Base-by-base conservation (phyloP, 2,329 filamentous ascomycete genomes). In the Pyrenophora tritici-repentis region DNA sequence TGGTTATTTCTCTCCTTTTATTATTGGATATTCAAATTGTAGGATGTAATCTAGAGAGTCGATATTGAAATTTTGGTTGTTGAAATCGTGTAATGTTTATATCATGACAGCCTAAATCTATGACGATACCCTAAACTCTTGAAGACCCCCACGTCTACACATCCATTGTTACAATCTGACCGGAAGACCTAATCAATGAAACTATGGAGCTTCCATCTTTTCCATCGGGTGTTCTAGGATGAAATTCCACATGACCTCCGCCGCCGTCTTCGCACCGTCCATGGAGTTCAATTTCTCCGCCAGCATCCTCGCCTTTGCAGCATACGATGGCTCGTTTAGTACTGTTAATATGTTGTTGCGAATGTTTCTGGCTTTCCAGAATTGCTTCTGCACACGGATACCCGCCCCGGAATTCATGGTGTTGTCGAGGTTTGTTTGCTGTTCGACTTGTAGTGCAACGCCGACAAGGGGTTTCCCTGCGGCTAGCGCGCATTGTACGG, bases 391-490 rank as follows among this genome's bases (percentile, higher is more conserved):
- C 9, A 70, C 39, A 3, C 67, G 62, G 10, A 70, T 59, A 18
- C 64, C 67, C 12, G 66, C 67, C 13, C 65, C 66, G 12, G 59
- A 60, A 47, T 70, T 62, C 67, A 70, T 70, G 1, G 65, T 66
- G 29, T 70, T 70, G 44, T 70, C 67, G n/a, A 70, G 37, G 33
- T 70, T 70, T 4, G 67, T 70, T 39, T 70, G 67, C 42, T 70
- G 67, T 46, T 70, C 67, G 24, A 70, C 63, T 43, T 70, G 67
- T 35, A 69, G 48, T 18, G 66, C 67, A 24, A 70, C 67, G 3
- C 67, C 67, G 7, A 70, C 67, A 17, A 70, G 43, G 7, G 67
- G 67, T 45, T 65, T 70, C 16, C 67, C 67, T 4, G 65, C 65
- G 3, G 66, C 66, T 22, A 70, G 41, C 10, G 67, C 63, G 16